Evolutionary conservation across 1,284 basidiomycete species (phyloP), one percentile per base, ranked within the genome.

Genomic region (Tranzscheliella williamsii): DNA sequence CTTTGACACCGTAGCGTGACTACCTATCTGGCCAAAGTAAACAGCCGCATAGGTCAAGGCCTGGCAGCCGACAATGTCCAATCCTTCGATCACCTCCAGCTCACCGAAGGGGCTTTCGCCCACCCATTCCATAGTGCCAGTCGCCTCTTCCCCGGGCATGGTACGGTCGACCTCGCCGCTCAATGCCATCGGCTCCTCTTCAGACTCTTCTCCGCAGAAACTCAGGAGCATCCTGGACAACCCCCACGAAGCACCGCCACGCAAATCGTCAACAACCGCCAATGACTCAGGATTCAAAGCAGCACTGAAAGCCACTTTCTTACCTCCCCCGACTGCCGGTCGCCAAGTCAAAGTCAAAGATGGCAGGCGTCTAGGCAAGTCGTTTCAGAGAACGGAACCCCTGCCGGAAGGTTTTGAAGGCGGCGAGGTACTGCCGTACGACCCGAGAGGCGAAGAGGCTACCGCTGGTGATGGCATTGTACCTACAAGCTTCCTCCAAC

Each of bases 241-340:
- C 30, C 37, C 62, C n/a, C 48, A 69, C 47, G 62, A 69, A 24
- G 52, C 47, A 2, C 17, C 52, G 7, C 57, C 66, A 8, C 30
- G 40, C 31, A 54, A 50, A n/a, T 2, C 36, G 5, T 45, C 53
- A 4, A 38, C 51, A 8, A 40, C 58, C 16, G 47, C 41, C 13
- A 41, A 47, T 26, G 43, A 57, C 7, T 48, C 46, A 4, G 48
- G 56, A 12, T 52, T 65, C 33, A 57, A 48, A 26, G 49, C 55
- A 4, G 61, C 66, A 2, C 45, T 72, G 44, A 72, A 71, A 39
- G 46, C 58, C 7, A 63, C 67, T 33, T 73, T 73, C 29, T 41
- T 65, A 9, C 57, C 55, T n/a, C 58, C 53, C 21, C 55, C 67
- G 4, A 52, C 62, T 5, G 46, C 71, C 1, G 69, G 69, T 16